Evolutionary conservation across 2,329 filamentous ascomycete genomes (phyloP).

Genomic region (Pestalotiopsis sp.): DNA sequence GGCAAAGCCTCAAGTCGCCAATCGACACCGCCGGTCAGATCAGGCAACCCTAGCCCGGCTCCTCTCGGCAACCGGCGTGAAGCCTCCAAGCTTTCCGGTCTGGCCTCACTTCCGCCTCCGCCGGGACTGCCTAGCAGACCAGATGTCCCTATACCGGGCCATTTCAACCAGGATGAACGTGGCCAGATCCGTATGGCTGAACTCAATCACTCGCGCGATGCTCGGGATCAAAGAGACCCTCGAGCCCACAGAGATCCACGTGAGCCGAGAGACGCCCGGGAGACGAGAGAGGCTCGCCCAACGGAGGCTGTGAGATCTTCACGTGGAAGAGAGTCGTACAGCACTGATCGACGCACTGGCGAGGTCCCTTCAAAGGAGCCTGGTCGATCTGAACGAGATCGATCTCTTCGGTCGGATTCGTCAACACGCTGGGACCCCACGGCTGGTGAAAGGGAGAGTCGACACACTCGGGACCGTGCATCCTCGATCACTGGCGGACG

Average conservation of each 20-base stretch:
- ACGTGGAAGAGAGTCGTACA: slow-evolving; percentile 41
- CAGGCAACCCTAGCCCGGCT: slow-evolving; percentile 18
- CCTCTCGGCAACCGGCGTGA: slow-evolving; percentile 28
- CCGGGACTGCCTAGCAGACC: slow-evolving; percentile 55
- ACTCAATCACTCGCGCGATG: slow-evolving; percentile 25
- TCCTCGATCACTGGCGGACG: slow-evolving; percentile 20
- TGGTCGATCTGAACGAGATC: slow-evolving; percentile 40
- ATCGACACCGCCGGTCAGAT: slow-evolving; percentile 17
- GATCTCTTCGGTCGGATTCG: slow-evolving; percentile 28
- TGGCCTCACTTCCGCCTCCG: slow-evolving; percentile 24
- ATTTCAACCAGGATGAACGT: slow-evolving; percentile 47
- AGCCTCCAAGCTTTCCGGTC: slow-evolving; percentile 26
- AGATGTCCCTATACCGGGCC: slow-evolving; percentile 54
- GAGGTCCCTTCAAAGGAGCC: slow-evolving; percentile 37
- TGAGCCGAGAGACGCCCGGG: slow-evolving; percentile 39
- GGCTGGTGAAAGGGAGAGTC: slow-evolving; percentile 39
- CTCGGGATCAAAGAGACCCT: slow-evolving; percentile 19
- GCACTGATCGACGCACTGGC: slow-evolving; percentile 40
- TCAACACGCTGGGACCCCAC: slow-evolving; percentile 29
- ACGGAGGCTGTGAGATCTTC: slow-evolving; percentile 41
- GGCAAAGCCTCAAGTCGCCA: slow-evolving; percentile 17
- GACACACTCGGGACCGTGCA: slow-evolving; percentile 33
- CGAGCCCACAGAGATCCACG: slow-evolving; percentile 24
- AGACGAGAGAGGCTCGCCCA: slow-evolving; percentile 35
- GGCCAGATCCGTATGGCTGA: slow-evolving; percentile 35